Base-by-base conservation (phyloP, 2,329 filamentous ascomycete species). In the Zymoseptoria tritici region DNA sequence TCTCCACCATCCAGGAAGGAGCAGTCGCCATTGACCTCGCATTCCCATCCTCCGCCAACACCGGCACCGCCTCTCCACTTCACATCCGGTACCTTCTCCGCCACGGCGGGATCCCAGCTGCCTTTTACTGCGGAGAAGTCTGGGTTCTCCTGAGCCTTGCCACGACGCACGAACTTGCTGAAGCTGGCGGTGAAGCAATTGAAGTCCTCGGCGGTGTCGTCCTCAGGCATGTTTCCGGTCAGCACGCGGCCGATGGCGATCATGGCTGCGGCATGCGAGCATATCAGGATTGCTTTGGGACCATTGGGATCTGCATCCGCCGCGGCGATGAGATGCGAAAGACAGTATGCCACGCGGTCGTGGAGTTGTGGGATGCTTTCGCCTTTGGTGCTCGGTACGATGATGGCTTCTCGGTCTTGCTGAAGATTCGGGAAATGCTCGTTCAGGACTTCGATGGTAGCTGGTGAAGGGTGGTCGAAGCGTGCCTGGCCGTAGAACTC, bases 401-500 rank as follows among this genome's bases (percentile, higher is more conserved):
- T 82, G n/a, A 82, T 77, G 88, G 83, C 52, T 60, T 59, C 29
- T 57, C 57, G 55, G 16, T 70, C 65, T 13, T 75, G 73, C 60
- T 86, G 81, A 52, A 81, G 68, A 29, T 83, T 74, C 29, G 86
- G 85, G 72, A 96, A 96, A 64, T 90, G 81, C 20, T 73, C 73
- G 61, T 83, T 81, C 62, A 99, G 80, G 36, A 82, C 77, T 26
- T 79, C 68, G 13, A 86, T 77, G 3, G 83, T 75, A 2, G 91
- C 90, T 2, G 93, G 91, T 16, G 82, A 80, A 0, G 94, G 94
- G 70, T 97, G 94, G 57, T 89, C 82, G 74, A 96, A 97, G 61
- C 85, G 85, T 16, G 92, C 91, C 54, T 85, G 81, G 24, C 94
- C 94, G 73, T 94, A 97, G 88, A 94, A 97, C 78, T 99, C 94